phyloP scores from a whole-genome alignment of 192 early-diverging fungal species.

The Podila horticola region DNA sequence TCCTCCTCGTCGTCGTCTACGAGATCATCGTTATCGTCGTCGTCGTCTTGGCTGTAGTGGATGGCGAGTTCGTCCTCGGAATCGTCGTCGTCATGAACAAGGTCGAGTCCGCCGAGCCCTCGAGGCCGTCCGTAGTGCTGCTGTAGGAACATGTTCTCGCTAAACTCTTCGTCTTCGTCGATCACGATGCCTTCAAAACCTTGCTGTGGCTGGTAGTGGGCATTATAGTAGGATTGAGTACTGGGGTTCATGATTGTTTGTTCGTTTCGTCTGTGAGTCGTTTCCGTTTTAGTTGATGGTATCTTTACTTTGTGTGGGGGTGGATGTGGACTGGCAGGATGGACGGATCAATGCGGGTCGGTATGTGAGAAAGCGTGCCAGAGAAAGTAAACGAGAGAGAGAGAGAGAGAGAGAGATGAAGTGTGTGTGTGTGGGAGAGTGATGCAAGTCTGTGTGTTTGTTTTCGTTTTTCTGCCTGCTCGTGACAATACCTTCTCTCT shows the following conservation, averaged over 20 bases:
- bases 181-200: constrained; percentile 24
- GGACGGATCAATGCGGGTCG: too few relatives aligned
- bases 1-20: constrained; percentile 6
- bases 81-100: constrained; percentile 32
- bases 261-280: background rate
- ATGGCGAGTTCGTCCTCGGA: constrained; percentile 27
- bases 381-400: background rate
- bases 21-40: constrained; percentile 8
- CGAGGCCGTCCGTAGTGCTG: constrained; percentile 39
- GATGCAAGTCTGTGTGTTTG: background rate
- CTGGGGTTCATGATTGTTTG: constrained; percentile 17
- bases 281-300: background rate
- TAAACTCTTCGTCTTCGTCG: constrained; percentile 45
- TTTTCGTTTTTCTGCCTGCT: background rate
- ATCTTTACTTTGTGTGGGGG: background rate
- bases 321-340: background rate
- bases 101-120: constrained; percentile 9
- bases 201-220: constrained; percentile 11
- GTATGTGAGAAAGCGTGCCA: too few relatives aligned
- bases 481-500: background rate
- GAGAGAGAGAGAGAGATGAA: background rate
- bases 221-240: constrained; percentile 27
- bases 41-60: constrained; percentile 6
- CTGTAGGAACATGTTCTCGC: constrained; percentile 33
- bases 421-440: constrained; percentile 1